A percentile compares a stretch with the other conserved stretches of the same genome.
phyloP scores from a whole-genome alignment of 2,329 filamentous ascomycete genomes.

The Penicillium sp. region DNA sequence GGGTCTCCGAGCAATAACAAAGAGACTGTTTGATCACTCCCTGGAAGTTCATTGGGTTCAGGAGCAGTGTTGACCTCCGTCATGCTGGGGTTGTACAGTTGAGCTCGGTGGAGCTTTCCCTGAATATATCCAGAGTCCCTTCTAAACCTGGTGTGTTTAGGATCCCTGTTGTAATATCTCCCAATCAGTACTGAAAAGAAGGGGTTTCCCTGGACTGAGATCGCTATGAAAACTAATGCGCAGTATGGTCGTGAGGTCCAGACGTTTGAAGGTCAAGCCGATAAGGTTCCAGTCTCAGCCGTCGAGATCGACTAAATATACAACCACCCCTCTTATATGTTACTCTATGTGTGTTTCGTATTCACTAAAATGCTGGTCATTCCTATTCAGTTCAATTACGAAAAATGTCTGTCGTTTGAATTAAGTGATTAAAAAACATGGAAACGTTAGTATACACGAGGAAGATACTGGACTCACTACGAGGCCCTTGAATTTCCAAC shows the following conservation, averaged over 20 bases:
- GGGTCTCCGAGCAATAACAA: slow-evolving; percentile 60
- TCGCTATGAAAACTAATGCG: not conserved
- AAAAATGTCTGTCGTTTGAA: not conserved
- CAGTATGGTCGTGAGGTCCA: not conserved
- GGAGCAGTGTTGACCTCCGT: not conserved
- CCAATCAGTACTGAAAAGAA: not conserved
- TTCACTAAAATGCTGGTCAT: not conserved
- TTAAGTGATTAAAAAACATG: not conserved
- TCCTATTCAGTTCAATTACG: not conserved
- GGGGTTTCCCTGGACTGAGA: not conserved
- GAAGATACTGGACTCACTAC: not conserved
- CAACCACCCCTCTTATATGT: not conserved
- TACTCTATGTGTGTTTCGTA: not conserved
- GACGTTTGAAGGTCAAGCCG: not conserved
- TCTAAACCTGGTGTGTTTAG: not conserved
- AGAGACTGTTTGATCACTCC: slow-evolving; percentile 28
- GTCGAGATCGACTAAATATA: not conserved
- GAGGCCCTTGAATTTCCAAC: not conserved
- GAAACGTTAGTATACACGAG: not conserved
- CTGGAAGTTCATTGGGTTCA: not conserved
- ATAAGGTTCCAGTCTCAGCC: not conserved
- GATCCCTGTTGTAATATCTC: not conserved
- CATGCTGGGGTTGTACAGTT: slow-evolving; percentile 4
- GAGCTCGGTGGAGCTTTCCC: not conserved
- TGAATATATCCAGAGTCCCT: not conserved